Percentiles rank a stretch among this genome's conserved stretches.
Evolutionary conservation across 1,284 basidiomycete genomes (phyloP).

Genomic region (Anthracocystis walkeri): DNA sequence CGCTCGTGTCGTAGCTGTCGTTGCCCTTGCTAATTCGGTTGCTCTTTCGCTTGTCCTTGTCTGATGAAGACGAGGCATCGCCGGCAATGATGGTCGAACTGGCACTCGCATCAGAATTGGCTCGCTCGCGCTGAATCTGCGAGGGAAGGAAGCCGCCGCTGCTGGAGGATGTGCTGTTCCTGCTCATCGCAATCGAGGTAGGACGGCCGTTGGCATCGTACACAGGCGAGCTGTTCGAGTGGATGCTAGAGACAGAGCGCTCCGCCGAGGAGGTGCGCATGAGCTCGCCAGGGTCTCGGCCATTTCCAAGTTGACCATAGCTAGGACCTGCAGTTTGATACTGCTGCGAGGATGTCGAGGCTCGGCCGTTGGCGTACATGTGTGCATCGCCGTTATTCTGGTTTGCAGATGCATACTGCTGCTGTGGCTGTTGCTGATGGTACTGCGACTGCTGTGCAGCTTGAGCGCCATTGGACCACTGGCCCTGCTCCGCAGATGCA

Average conservation of each 20-base stretch:
- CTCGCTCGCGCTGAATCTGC: slow-evolving; percentile 57
- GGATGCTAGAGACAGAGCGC: slow-evolving; percentile 50
- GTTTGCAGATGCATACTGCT: slow-evolving; percentile 16
- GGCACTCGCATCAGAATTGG: slow-evolving; percentile 55
- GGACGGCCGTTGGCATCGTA: slow-evolving; percentile 29
- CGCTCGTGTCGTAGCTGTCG: slow-evolving; percentile 44
- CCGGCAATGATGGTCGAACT: slow-evolving; percentile 32
- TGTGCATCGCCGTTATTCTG: slow-evolving; percentile 17
- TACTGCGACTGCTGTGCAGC: slow-evolving; percentile 12
- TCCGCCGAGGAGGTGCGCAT: slow-evolving; percentile 51
- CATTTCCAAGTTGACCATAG: slow-evolving; percentile 21
- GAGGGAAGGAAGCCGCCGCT: slow-evolving; percentile 57
- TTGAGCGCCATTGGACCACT: slow-evolving; percentile 9
- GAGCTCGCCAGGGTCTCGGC: slow-evolving; percentile 25
- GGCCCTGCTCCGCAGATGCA: slow-evolving; percentile 12
- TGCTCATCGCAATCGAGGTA: slow-evolving; percentile 32
- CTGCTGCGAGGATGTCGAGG: slow-evolving; percentile 33
- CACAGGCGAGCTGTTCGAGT: slow-evolving; percentile 19
- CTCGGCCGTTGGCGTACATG: slow-evolving; percentile 22
- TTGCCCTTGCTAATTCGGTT: slow-evolving; percentile 51
- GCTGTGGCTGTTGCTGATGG: slow-evolving; percentile 65
- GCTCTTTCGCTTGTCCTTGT: slow-evolving; percentile 52
- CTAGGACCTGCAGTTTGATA: slow-evolving; percentile 18
- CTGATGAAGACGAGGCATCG: slow-evolving; percentile 31
- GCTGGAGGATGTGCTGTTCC: slow-evolving; percentile 47